Conservation (phyloP, 2,329 filamentous ascomycete genomes). For the Ascochyta koolunga region DNA sequence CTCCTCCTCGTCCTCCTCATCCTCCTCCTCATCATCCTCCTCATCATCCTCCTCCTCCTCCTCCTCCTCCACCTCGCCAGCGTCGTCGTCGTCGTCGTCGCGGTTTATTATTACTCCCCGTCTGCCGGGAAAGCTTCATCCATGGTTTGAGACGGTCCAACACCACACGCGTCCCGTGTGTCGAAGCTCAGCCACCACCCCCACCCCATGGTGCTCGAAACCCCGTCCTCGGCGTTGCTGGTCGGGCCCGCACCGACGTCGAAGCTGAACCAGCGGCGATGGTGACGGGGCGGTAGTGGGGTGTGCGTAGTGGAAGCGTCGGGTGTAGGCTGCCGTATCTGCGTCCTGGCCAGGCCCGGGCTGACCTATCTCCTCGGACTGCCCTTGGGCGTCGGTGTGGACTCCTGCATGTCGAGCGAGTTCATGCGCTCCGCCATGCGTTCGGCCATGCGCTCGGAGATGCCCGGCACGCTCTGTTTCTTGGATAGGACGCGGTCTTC, state of each 20-base stretch:
- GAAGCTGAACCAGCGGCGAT: not conserved
- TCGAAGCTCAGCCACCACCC: not conserved
- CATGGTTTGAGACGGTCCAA: not conserved
- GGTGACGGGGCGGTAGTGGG: not conserved
- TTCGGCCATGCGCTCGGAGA: constrained; percentile 17
- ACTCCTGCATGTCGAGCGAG: constrained; percentile 25
- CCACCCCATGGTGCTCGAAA: not conserved
- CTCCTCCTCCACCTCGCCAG: no score
- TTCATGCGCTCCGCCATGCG: constrained; percentile 19
- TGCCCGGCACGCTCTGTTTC: constrained; percentile 6
- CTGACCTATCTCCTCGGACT: constrained; percentile 19
- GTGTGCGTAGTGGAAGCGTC: not conserved
- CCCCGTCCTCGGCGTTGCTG: not conserved
- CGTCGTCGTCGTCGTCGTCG: no score
- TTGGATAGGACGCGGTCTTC: not conserved
- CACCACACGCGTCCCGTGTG: no score
- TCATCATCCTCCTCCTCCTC: no score
- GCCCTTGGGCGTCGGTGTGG: constrained; percentile 28
- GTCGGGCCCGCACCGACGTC: not conserved
- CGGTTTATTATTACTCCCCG: not conserved
- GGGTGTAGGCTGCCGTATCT: not conserved
- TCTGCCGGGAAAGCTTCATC: not conserved
- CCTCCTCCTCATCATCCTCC: no score
- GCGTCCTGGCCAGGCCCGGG: not conserved
- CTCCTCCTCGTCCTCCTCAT: not conserved